A percentile compares a stretch with the other conserved stretches of the same genome.
Conservation (phyloP, 179 eudicot genomes). For the Beta lomatogona region DNA sequence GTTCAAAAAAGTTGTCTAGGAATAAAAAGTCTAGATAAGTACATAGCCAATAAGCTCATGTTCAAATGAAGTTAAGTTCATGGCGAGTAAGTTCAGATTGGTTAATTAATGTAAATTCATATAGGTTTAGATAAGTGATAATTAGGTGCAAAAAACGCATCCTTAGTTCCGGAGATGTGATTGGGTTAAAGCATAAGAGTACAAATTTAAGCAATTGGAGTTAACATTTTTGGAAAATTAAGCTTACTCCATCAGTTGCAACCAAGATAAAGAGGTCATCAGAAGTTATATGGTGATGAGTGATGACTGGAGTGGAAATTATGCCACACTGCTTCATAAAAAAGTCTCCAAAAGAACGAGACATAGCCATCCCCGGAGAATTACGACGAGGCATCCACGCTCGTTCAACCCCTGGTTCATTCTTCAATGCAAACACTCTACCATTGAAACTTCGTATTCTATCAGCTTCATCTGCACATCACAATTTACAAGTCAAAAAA, state of each 20-base stretch:
- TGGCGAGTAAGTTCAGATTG: too few species aligned
- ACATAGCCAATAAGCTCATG: too few species aligned
- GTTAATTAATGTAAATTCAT: too few species aligned
- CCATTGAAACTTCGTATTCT: conserved; percentile 67
- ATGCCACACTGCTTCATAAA: conserved; percentile 67
- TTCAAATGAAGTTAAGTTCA: too few species aligned
- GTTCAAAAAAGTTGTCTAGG: too few species aligned
- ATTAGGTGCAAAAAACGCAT: too few species aligned
- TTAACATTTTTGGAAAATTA: neutral
- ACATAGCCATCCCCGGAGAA: conserved; percentile 81
- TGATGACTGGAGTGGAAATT: conserved; percentile 71
- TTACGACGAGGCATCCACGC: conserved; percentile 78
- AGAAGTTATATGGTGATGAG: conserved; percentile 59
- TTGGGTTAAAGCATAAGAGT: too few species aligned
- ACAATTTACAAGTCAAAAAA: neutral
- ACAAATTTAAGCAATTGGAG: neutral
- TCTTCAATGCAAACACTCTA: conserved; percentile 72
- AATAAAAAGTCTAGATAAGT: too few species aligned
- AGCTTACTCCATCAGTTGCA: conserved; percentile 84
- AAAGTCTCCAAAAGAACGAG: conserved; percentile 77
- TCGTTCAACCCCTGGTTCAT: conserved; percentile 79
- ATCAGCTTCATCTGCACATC: conserved; percentile 69
- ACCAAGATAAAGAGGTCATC: conserved; percentile 63
- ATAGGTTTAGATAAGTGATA: too few species aligned
- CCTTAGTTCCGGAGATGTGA: too few species aligned